Evolutionary conservation across 495 filamentous ascomycete genomes (phyloP).

Genomic region (Astrocystis sublimbata): DNA sequence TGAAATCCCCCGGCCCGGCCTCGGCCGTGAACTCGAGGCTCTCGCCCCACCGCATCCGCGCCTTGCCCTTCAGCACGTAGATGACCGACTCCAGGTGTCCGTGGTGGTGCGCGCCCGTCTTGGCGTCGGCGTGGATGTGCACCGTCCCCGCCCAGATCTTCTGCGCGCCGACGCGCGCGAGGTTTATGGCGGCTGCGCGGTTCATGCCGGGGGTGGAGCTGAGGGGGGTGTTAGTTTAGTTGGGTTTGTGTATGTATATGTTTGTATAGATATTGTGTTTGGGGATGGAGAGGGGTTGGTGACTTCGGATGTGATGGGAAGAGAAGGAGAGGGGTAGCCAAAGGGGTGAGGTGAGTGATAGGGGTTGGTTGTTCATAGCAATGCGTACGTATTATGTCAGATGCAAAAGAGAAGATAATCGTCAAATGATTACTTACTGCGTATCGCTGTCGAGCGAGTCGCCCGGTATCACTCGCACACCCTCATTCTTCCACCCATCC

Average conservation of each 20-base stretch:
- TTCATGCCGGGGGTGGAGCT: slow-evolving; percentile 34
- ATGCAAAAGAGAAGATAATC: too few species aligned
- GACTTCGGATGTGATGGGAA: too few species aligned
- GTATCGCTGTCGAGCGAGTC: slow-evolving; percentile 38
- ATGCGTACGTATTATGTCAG: too few species aligned
- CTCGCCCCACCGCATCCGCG: slow-evolving; percentile 44
- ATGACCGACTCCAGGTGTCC: slow-evolving; percentile 42
- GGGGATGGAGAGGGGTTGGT: too few species aligned
- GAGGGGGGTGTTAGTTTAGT: too few species aligned
- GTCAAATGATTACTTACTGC: too few species aligned
- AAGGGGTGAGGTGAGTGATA: too few species aligned
- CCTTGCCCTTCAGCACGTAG: slow-evolving; percentile 40
- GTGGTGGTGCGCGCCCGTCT: slow-evolving; percentile 44
- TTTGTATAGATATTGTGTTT: too few species aligned
- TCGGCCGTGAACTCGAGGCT: slow-evolving; percentile 41
- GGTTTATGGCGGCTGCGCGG: slow-evolving; percentile 39
- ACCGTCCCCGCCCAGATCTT: slow-evolving; percentile 45
- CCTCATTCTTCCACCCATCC: slow-evolving; percentile 36
- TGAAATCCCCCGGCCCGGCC: slow-evolving; percentile 44
- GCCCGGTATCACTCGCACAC: slow-evolving; percentile 38
- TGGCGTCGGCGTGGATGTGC: slow-evolving; percentile 39
- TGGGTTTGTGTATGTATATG: too few species aligned
- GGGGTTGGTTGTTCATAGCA: too few species aligned
- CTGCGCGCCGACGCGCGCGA: slow-evolving; percentile 39
- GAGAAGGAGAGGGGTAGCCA: too few species aligned